phyloP scores from a whole-genome alignment of 2,329 filamentous ascomycete species.

The Biscogniauxia sp. region DNA sequence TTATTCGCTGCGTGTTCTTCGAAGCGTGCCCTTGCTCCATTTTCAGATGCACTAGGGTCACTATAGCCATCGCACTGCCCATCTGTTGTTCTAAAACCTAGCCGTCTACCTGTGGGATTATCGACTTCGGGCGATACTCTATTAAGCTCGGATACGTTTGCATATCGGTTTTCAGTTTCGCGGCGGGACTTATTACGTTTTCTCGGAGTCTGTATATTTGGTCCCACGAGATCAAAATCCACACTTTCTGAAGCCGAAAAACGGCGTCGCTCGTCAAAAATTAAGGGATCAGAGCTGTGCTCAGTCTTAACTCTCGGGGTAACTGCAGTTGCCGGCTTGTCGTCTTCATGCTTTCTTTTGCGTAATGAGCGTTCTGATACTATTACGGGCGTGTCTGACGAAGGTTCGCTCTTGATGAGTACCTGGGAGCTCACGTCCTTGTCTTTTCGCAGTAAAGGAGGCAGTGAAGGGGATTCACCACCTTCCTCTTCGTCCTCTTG shows the following conservation, averaged over 20 bases:
- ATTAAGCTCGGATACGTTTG: background rate
- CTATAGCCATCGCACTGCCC: background rate
- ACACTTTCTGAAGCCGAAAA: conserved; percentile 54
- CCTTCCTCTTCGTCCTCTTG: conserved; percentile 6
- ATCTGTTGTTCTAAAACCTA: background rate
- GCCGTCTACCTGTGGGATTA: background rate
- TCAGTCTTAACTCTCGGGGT: conserved; percentile 44
- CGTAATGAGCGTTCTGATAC: conserved; percentile 49
- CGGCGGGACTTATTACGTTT: conserved; percentile 31
- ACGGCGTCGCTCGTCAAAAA: conserved; percentile 24
- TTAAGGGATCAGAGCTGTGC: conserved; percentile 30
- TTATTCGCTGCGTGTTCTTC: background rate
- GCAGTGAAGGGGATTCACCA: conserved; percentile 26
- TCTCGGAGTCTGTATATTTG: conserved; percentile 42
- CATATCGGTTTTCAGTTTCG: background rate
- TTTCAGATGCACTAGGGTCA: background rate
- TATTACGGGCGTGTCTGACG: conserved; percentile 51
- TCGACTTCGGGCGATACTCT: background rate
- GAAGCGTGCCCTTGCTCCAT: background rate
- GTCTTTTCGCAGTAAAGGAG: conserved; percentile 26
- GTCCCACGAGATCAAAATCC: conserved; percentile 54
- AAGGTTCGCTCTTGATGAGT: conserved; percentile 49
- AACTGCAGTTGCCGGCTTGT: conserved; percentile 21
- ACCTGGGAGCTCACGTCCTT: background rate
- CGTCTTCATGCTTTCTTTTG: conserved; percentile 43